Evolutionary conservation across 2,329 filamentous ascomycete species (phyloP).

Genomic region (Exophiala lecanii-corni): DNA sequence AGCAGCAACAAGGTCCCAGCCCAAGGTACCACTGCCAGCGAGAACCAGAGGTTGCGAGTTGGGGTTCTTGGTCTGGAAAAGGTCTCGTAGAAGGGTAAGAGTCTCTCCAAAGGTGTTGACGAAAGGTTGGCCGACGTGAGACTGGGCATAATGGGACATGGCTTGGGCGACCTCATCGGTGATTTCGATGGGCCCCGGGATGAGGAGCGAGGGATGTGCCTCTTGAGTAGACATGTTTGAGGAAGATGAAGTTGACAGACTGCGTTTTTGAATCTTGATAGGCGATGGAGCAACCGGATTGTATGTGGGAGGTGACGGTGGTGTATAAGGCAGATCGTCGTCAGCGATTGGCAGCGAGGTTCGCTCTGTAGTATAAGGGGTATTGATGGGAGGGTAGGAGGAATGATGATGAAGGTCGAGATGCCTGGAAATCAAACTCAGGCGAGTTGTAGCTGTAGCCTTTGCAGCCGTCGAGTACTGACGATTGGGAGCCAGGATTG

Average conservation of each 20-base stretch:
- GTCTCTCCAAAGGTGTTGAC: conserved; percentile 89
- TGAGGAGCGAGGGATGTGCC: conserved; percentile 72
- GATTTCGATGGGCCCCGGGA: conserved; percentile 66
- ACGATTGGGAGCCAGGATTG: conserved; percentile 46
- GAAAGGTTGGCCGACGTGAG: conserved; percentile 84
- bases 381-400: conserved; percentile 54
- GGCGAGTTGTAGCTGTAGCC: conserved; percentile 39
- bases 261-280: conserved; percentile 15
- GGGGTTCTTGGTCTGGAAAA: conserved; percentile 85
- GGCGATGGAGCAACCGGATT: conserved; percentile 7
- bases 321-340: conserved; percentile 51
- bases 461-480: conserved; percentile 32
- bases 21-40: conserved; percentile 89
- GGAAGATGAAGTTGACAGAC: conserved; percentile 19
- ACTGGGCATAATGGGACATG: conserved; percentile 53
- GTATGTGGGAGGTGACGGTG: conserved; percentile 7
- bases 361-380: conserved; percentile 59
- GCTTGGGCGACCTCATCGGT: conserved; percentile 24
- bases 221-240: conserved; percentile 41
- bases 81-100: conserved; percentile 78
- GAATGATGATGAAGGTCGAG: conserved; percentile 44
- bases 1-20: conserved; percentile 94
- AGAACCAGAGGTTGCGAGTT: conserved; percentile 86
- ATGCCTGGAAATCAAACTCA: conserved; percentile 59
- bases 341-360: conserved; percentile 40